Percentiles rank a stretch among this genome's conserved stretches.
Evolutionary conservation across 2,329 filamentous ascomycete species (phyloP).

Genomic region (Colletotrichum kahawae): DNA sequence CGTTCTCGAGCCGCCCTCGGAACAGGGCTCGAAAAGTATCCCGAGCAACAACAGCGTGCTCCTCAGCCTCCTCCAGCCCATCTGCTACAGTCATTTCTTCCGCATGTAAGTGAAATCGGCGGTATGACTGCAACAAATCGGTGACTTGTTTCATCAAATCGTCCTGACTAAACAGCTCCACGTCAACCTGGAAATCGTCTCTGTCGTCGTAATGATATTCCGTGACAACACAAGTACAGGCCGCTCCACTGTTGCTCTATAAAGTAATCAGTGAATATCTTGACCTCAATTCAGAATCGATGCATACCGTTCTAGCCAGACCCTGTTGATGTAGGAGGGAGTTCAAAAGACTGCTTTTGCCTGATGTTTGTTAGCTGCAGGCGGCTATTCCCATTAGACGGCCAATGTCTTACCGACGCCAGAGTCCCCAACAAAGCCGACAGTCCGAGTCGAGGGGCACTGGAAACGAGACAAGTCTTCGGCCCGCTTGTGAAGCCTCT

Average conservation of each 20-base stretch:
- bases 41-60: constrained; percentile 36
- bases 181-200: constrained; percentile 35
- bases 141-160: constrained; percentile 39
- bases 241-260: constrained; percentile 47
- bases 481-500: constrained; percentile 36
- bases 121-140: constrained; percentile 40
- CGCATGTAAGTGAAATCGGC: constrained; percentile 34
- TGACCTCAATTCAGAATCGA: background rate
- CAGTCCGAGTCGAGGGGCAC: constrained; percentile 41
- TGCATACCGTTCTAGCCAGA: constrained; percentile 47
- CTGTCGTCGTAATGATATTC: constrained; percentile 46
- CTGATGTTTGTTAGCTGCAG: constrained; percentile 24
- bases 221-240: constrained; percentile 53
- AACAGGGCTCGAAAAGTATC: constrained; percentile 45
- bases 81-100: constrained; percentile 12
- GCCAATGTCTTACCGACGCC: constrained; percentile 39
- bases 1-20: constrained; percentile 23
- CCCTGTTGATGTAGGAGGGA: constrained; percentile 45
- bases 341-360: constrained; percentile 56
- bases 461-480: constrained; percentile 38
- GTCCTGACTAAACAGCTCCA: constrained; percentile 34
- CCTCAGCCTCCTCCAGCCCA: constrained; percentile 26
- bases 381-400: background rate
- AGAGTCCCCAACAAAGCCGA: constrained; percentile 54
- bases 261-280: background rate